Base-by-base conservation (phyloP, 2,329 filamentous ascomycete genomes). In the Colletotrichum aenigma region DNA sequence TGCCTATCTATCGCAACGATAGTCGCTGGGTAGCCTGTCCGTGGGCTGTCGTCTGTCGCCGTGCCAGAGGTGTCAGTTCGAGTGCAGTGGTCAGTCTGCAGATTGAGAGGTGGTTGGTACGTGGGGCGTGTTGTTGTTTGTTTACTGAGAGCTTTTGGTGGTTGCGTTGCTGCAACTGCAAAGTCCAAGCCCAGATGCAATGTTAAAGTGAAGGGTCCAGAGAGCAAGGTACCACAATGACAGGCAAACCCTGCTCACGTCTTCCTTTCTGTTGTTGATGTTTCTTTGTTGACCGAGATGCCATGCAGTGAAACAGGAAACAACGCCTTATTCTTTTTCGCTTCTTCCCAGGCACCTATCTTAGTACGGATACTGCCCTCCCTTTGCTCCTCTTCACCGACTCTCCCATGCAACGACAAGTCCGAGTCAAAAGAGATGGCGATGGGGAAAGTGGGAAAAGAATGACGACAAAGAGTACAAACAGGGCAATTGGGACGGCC, bases 71-170 rank as follows among this genome's bases (percentile, higher is more conserved):
- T 28, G 36, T 34, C 32, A 32, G 12, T 21, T 30, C 58, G 28
- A 30, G 18, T 28, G 28, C 26, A n/a, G 58, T 30, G 28, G 9
- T n/a, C 16, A n/a, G 36, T 28, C 16, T 30, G 43, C 58, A 36
- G 66, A 21, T 56, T n/a, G 34, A 48, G 24, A n/a, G 62, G 67
- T 34, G 60, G 62, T 48, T 60, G 64, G 70, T 64, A 38, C 73
- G 70, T 75, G 73, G 61, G 68, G 70, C 65, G 52, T 55, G 62
- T 75, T 72, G 32, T 75, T 75, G 62, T 75, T 73, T 73, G 56
- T 73, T 67, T 62, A 56, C 56, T 43, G 58, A 38, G 58, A n/a
- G 28, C 28, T 30, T 30, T 24, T 21, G n/a, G 58, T 32, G 66
- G 34, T 58, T 48, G 66, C 56, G 66, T 52, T 68, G 66, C 66